Percentiles rank a stretch among this genome's conserved stretches.
Conservation (phyloP, 148 eudicot genomes). For the Chenopodium album region DNA sequence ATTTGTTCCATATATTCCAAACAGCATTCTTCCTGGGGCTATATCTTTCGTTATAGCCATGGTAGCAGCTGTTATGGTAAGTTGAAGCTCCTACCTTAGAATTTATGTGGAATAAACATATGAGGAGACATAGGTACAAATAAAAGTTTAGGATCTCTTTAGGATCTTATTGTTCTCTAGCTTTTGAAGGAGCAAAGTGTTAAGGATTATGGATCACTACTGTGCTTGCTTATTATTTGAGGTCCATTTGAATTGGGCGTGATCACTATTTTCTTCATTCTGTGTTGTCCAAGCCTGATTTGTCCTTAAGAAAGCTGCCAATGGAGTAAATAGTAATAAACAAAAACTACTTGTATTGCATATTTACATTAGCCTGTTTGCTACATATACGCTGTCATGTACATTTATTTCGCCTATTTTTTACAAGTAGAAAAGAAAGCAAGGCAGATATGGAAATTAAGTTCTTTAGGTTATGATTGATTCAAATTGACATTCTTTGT, state of each 20-base stretch:
- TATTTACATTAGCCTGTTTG: not conserved
- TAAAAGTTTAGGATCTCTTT: not conserved
- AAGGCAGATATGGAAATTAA: not conserved
- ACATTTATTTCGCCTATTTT: not conserved
- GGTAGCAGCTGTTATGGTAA: conserved; percentile 71
- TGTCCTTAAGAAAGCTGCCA: not conserved
- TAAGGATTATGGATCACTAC: not conserved
- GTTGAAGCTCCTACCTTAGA: conserved; percentile 18
- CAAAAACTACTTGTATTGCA: not conserved
- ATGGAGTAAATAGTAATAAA: too few relatives aligned
- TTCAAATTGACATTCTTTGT: not conserved
- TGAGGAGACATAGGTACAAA: not conserved
- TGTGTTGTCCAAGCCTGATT: not conserved
- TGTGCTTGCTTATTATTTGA: not conserved
- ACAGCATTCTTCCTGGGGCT: conserved; percentile 74
- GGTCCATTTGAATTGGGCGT: not conserved
- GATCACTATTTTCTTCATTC: not conserved
- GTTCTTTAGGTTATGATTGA: not conserved
- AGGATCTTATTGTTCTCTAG: not conserved
- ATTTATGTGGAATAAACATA: not conserved
- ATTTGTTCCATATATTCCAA: conserved; percentile 79
- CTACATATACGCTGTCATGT: not conserved
- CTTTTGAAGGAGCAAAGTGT: not conserved
- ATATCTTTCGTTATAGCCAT: conserved; percentile 57
- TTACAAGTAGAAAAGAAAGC: not conserved